Conservation (phyloP, 2,329 filamentous ascomycete species). For the Byssothecium circinans region DNA sequence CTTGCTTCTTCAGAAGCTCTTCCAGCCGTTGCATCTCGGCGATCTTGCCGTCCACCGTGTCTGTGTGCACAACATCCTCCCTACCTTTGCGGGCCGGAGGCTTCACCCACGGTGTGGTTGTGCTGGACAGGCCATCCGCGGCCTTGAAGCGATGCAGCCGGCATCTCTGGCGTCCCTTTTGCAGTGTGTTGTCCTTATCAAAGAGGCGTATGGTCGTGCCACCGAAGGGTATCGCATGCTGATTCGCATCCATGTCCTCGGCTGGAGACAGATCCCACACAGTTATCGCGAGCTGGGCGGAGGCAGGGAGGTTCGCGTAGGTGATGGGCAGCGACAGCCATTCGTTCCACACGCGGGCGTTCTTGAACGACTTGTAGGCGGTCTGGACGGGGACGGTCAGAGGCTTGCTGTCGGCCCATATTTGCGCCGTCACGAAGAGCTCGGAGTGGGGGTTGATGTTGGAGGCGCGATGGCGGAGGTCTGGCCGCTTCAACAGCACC, state of each 20-base stretch:
- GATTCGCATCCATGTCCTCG: conserved; percentile 67
- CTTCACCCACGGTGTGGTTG: conserved; percentile 72
- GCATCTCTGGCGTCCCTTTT: conserved; percentile 92
- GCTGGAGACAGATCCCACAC: conserved; percentile 91
- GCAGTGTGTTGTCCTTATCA: conserved; percentile 84
- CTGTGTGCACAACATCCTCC: conserved; percentile 52
- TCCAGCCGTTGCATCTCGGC: conserved; percentile 89
- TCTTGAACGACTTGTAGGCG: conserved; percentile 86
- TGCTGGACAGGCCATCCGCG: conserved; percentile 81
- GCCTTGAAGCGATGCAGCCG: conserved; percentile 76
- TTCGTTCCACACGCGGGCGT: conserved; percentile 80
- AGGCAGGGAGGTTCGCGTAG: conserved; percentile 78
- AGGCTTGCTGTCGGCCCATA: conserved; percentile 95
- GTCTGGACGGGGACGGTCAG: conserved; percentile 91
- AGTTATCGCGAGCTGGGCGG: conserved; percentile 86
- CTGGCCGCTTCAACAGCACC: conserved; percentile 73
- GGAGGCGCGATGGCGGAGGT: conserved; percentile 84
- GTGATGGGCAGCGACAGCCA: conserved; percentile 88
- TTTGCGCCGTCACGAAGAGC: conserved; percentile 87
- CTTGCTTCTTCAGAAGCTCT: conserved; percentile 91
- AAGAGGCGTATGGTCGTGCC: conserved; percentile 93
- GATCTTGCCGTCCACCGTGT: conserved; percentile 64
- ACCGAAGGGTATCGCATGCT: conserved; percentile 86
- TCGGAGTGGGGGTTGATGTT: conserved; percentile 80
- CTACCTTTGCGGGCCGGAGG: conserved; percentile 57